Evolutionary conservation across 441 rosid genomes (phyloP), one percentile per base, ranked within the genome.

Genomic region (Macaranga tanarius): DNA sequence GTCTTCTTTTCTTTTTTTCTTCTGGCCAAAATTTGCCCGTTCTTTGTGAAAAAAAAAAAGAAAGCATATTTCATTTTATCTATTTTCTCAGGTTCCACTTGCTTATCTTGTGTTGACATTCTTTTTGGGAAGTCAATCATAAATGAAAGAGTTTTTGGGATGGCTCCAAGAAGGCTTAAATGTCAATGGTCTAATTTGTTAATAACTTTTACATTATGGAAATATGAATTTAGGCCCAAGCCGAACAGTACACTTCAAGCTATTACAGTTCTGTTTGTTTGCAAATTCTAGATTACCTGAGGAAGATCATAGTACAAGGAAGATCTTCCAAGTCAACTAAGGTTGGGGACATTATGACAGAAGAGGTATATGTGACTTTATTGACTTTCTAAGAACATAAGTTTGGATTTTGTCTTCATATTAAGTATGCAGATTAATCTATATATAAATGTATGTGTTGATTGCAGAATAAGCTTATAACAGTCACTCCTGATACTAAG

Each of bases 331-430:
- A 89, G 80, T 90, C 97, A 7, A 94, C 99, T 3, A 94, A 90
- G 84, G 99, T 92, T 59, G 99, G 99, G 65, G 95, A 94, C 81
- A 94, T 92, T 74, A 94, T 94, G 99, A 94, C 99, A 58, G 97
- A 94, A 74, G 99, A 92, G 99, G 99, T 94, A 87, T 40, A 7
- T 26, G 22, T 40, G n/a, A 26, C 44, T 69, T 4, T 20, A 16
- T 42, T n/a, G 22, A 12, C 51, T 62, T 58, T n/a, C 3, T 45
- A 42, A 54, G 55, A 48, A 69, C 12, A 63, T 22, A 45, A 64
- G 52, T 64, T 62, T 61, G 34, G 7, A 57, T 63, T 45, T 64
- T 68, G 50, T 55, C 44, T 38, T 68, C 26, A 50, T 47, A 59
- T 23, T n/a, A 16, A 28, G n/a, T 34, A 54, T 42, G 11, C n/a